phyloP scores from a whole-genome alignment of 176 grass and related monocot genomes.

The Triticum turgidum region DNA sequence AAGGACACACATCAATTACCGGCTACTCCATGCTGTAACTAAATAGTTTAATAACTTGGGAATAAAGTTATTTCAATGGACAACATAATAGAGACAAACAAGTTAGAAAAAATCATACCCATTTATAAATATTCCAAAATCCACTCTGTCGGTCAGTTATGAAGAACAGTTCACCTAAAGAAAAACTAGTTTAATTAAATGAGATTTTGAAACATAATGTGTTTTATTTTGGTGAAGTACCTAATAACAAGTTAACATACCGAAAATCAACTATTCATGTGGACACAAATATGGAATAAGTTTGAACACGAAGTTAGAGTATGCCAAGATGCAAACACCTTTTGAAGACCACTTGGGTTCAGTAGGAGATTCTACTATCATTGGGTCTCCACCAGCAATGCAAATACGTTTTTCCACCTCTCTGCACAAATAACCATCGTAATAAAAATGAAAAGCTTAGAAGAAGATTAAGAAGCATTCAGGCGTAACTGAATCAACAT shows the following conservation, averaged over 20 bases:
- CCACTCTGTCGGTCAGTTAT: slow-evolving; percentile 80
- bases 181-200: slow-evolving; percentile 25
- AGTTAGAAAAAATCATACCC: slow-evolving; percentile 54
- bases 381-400: slow-evolving; percentile 77
- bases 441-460: not conserved
- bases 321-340: slow-evolving; percentile 42
- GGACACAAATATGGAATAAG: not conserved
- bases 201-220: slow-evolving; percentile 20
- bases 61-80: not conserved
- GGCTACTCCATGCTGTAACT: not conserved
- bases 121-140: slow-evolving; percentile 97
- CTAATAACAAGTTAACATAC: not conserved
- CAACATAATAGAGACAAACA: slow-evolving; percentile 20
- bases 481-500: slow-evolving; percentile 3
- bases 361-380: slow-evolving; percentile 80
- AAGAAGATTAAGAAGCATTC: not conserved
- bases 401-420: slow-evolving; percentile 56
- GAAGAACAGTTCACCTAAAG: slow-evolving; percentile 84
- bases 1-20: not conserved
- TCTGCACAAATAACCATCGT: slow-evolving; percentile 33
- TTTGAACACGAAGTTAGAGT: not conserved
- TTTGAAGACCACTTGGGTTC: slow-evolving; percentile 96
- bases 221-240: not conserved
- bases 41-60: not conserved
- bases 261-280: not conserved